phyloP scores from a whole-genome alignment of 176 grass and related monocot species.

The Cenchrus purpureus region DNA sequence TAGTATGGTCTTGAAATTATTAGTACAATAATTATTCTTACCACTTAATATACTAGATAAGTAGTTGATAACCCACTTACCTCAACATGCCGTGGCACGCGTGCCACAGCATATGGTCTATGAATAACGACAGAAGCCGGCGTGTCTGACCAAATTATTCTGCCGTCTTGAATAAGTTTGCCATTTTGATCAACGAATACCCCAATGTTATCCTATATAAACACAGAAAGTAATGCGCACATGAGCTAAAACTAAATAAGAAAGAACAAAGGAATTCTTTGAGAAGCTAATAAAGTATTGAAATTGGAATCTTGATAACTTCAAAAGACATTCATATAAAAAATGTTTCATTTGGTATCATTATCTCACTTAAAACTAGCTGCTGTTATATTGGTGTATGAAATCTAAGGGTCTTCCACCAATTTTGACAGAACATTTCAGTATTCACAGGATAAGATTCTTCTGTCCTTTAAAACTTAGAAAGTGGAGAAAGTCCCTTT shows the following conservation, averaged over 20 bases:
- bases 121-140: constrained; percentile 82
- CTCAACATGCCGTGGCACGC: constrained; percentile 80
- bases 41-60: constrained; percentile 25
- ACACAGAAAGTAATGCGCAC: constrained; percentile 17
- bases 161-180: constrained; percentile 92
- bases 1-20: constrained; percentile 17
- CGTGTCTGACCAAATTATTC: constrained; percentile 93
- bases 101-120: constrained; percentile 82
- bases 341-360: constrained; percentile 6
- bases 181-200: constrained; percentile 99
- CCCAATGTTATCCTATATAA: constrained; percentile 88
- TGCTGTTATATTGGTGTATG: neutral
- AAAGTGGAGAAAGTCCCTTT: constrained; percentile 11
- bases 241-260: neutral
- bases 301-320: neutral
- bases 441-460: constrained; percentile 20
- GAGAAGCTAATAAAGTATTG: constrained; percentile 1
- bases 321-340: constrained; percentile 8
- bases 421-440: constrained; percentile 29
- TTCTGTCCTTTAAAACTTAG: constrained; percentile 23
- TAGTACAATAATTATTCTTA: constrained; percentile 2
- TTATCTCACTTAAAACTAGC: constrained; percentile 7
- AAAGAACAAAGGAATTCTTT: constrained; percentile 13
- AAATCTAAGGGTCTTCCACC: constrained; percentile 21
- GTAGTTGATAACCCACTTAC: constrained; percentile 43